phyloP scores from a whole-genome alignment of 768 basidiomycete species.

The Boletellus emodensis region DNA sequence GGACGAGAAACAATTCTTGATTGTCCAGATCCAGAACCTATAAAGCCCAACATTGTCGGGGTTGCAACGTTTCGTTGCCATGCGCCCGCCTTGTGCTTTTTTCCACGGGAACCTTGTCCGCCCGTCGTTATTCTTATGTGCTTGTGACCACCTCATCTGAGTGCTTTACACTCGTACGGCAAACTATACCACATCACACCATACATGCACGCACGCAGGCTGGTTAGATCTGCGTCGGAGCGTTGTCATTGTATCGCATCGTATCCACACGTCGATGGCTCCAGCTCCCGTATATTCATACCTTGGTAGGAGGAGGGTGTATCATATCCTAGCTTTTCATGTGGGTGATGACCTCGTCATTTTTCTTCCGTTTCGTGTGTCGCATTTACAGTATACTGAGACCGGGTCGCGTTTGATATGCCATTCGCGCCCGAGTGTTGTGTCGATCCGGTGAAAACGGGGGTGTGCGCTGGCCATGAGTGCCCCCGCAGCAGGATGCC shows the following conservation, averaged over 20 bases:
- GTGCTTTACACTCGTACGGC: slow-evolving; percentile 1
- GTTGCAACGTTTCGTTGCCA: background rate
- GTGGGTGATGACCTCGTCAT: background rate
- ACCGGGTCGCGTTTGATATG: background rate
- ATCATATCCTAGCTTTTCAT: background rate
- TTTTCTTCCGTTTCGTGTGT: background rate
- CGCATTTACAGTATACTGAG: too few species aligned
- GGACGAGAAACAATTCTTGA: slow-evolving; percentile 96
- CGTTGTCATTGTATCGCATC: slow-evolving; percentile 5
- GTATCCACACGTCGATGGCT: slow-evolving; percentile 9
- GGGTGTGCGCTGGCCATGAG: too few species aligned
- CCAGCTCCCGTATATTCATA: slow-evolving; percentile 6
- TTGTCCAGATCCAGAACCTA: slow-evolving; percentile 83
- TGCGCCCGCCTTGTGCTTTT: background rate
- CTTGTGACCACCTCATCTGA: slow-evolving; percentile 4
- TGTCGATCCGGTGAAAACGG: background rate
- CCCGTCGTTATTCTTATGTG: slow-evolving; percentile 5
- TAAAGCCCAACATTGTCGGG: slow-evolving; percentile 29
- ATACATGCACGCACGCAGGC: background rate
- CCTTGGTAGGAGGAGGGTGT: background rate
- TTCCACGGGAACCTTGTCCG: background rate
- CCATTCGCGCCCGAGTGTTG: background rate
- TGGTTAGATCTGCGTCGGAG: background rate
- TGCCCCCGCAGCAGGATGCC: too few species aligned
- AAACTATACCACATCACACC: background rate